Evolutionary conservation across 805 yeast genomes (phyloP).

Genomic region (Crinitomyces ghanaensis): DNA sequence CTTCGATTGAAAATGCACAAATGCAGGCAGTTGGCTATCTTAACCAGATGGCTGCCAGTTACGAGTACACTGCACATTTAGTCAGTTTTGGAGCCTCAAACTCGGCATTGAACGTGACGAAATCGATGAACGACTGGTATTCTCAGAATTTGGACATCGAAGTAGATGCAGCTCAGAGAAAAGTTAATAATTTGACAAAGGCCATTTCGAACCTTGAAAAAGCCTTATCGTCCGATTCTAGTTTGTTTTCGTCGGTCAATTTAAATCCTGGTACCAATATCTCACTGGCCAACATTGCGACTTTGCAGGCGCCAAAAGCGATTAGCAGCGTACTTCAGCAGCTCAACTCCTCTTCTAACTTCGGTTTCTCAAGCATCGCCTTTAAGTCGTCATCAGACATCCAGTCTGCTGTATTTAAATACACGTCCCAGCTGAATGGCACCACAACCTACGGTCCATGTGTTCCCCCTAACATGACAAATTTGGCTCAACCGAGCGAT

Average conservation of each 20-base stretch:
- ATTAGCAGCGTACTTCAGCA: no score
- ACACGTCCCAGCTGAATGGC: no score
- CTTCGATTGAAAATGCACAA: neutral
- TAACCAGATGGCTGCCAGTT: constrained; percentile 5
- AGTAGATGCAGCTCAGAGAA: constrained; percentile 3
- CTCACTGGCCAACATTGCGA: constrained; percentile 5
- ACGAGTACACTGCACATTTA: constrained; percentile 3
- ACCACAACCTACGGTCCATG: no score
- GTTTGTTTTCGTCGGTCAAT: constrained; percentile 5
- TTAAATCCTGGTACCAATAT: constrained; percentile 4
- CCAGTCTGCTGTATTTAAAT: no score
- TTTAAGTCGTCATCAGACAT: no score
- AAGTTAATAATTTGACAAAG: constrained; percentile 8
- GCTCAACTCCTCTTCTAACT: no score
- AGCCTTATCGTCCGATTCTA: constrained; percentile 1
- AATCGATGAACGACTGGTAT: constrained; percentile 3
- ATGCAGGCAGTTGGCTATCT: no score
- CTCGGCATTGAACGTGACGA: constrained; percentile 8
- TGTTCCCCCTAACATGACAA: no score
- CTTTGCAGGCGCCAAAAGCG: constrained; percentile 5
- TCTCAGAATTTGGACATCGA: constrained; percentile 3
- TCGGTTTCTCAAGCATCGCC: no score
- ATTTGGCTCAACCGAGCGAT: no score
- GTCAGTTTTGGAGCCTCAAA: constrained; percentile 1
- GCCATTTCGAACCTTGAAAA: constrained; percentile 7